phyloP scores from a whole-genome alignment of 1,284 basidiomycete species.

The Apiotrichum laibachii region DNA sequence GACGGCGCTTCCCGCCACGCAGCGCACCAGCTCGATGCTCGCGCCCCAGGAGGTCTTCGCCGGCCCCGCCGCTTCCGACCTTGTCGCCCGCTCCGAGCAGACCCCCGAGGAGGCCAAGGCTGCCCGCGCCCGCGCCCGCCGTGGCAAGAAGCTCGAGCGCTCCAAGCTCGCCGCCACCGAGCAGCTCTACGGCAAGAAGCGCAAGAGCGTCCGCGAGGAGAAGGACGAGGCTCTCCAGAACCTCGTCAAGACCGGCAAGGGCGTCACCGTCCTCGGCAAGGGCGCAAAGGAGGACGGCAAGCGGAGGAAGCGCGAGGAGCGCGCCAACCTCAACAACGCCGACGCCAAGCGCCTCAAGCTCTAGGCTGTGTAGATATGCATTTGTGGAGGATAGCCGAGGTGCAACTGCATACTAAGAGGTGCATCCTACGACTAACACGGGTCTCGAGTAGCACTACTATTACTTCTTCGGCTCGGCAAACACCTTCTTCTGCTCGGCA shows the following conservation, averaged over 20 bases:
- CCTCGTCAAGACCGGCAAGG: slow-evolving; percentile 77
- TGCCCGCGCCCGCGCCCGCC: slow-evolving; percentile 68
- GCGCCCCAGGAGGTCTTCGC: slow-evolving; percentile 91
- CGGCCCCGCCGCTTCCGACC: slow-evolving; percentile 57
- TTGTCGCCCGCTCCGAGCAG: slow-evolving; percentile 71
- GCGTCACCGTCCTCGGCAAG: slow-evolving; percentile 79
- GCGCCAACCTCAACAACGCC: slow-evolving; percentile 17
- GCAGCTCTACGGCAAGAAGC: slow-evolving; percentile 61
- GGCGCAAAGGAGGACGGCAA: slow-evolving; percentile 50
- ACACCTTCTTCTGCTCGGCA: slow-evolving; percentile 63
- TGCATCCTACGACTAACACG: not conserved
- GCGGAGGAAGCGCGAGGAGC: slow-evolving; percentile 33
- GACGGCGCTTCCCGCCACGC: slow-evolving; percentile 80
- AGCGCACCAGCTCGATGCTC: slow-evolving; percentile 73
- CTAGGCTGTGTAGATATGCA: slow-evolving; percentile 13
- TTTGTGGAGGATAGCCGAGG: not conserved
- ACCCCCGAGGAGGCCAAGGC: slow-evolving; percentile 80
- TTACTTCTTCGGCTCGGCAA: slow-evolving; percentile 16
- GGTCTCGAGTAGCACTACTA: no score
- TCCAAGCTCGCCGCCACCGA: slow-evolving; percentile 67
- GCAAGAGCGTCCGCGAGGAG: slow-evolving; percentile 64
- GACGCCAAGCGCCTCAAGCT: slow-evolving; percentile 46
- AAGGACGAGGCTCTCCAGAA: slow-evolving; percentile 75
- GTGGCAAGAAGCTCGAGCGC: slow-evolving; percentile 67
- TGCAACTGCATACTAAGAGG: no score